Percentiles rank a stretch among this genome's conserved stretches.
These are phyloP conservation scores for Sideroxylon spinosum DNA, from an alignment of 179 eudicot species.

Conservation along the genomic window DNA sequence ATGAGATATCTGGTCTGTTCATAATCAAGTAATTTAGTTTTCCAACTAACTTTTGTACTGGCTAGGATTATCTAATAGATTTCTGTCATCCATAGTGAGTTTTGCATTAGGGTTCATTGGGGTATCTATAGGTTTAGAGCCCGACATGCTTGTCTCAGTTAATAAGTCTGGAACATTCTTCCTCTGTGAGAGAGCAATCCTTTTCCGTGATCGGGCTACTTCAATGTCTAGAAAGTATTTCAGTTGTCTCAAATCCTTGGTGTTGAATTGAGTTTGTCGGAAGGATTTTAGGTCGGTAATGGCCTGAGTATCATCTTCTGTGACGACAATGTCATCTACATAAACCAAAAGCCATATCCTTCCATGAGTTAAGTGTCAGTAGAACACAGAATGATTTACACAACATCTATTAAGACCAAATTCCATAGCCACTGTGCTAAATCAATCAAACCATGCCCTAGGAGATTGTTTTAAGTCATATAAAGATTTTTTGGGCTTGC, in stretches of 20 bases:
- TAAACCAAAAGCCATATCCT: no score
- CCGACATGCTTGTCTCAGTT: neutral
- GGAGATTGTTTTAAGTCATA: slow-evolving; percentile 24
- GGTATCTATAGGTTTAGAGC: neutral
- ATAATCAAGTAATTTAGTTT: neutral
- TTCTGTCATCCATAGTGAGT: neutral
- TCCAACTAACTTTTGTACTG: neutral
- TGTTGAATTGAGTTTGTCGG: neutral
- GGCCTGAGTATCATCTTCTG: no score
- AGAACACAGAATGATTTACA: slow-evolving; percentile 3
- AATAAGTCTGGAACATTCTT: neutral
- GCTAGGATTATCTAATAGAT: neutral
- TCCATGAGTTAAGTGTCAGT: neutral
- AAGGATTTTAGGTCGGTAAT: no score
- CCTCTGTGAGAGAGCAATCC: neutral
- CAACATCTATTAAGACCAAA: neutral
- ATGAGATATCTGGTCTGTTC: neutral
- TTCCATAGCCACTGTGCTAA: neutral
- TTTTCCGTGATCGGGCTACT: neutral
- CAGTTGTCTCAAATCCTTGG: slow-evolving; percentile 11
- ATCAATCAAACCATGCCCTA: slow-evolving; percentile 18
- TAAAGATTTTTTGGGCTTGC: neutral
- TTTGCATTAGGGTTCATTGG: neutral
- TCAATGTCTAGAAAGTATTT: slow-evolving; percentile 16
- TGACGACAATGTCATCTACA: slow-evolving; percentile 19